Conservation (phyloP, 2,329 filamentous ascomycete species). For the Chaetoscypha palmicola region DNA sequence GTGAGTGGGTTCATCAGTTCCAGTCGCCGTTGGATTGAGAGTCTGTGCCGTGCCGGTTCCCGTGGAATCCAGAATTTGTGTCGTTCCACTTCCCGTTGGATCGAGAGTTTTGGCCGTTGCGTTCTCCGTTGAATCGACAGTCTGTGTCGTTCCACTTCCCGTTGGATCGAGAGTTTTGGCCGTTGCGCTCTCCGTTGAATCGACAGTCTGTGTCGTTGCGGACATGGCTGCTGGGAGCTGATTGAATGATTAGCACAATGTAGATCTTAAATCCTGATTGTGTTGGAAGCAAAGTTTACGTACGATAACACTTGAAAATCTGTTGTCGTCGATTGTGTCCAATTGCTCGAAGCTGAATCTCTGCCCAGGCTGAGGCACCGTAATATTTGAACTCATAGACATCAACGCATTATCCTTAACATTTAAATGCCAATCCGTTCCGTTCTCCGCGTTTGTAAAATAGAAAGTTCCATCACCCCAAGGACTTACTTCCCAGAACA, state of each 20-base stretch:
- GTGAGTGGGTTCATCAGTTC: not conserved
- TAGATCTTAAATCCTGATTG: too few species aligned
- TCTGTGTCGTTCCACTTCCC: too few species aligned
- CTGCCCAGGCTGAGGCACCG: conserved; percentile 8
- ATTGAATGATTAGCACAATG: not conserved
- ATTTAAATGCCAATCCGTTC: conserved; percentile 12
- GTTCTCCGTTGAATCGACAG: too few species aligned
- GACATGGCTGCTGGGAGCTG: not conserved
- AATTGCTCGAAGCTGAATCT: conserved; percentile 10
- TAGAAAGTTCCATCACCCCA: conserved; percentile 20
- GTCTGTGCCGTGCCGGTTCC: too few species aligned
- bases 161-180: too few species aligned
- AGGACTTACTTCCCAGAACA: conserved; percentile 15
- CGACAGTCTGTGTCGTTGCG: not conserved
- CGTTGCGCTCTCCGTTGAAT: too few species aligned
- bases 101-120: too few species aligned
- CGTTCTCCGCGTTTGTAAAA: conserved; percentile 15
- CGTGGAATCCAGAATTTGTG: too few species aligned
- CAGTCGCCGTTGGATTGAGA: too few species aligned
- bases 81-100: too few species aligned
- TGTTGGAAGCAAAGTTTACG: too few species aligned
- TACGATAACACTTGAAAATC: conserved; percentile 10
- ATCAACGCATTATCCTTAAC: conserved; percentile 10
- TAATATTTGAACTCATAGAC: conserved; percentile 16
- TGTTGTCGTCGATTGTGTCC: conserved; percentile 7